Evolutionary conservation across 352 stramenopile species (phyloP).

Genomic region (Pythium grandisporangium): DNA sequence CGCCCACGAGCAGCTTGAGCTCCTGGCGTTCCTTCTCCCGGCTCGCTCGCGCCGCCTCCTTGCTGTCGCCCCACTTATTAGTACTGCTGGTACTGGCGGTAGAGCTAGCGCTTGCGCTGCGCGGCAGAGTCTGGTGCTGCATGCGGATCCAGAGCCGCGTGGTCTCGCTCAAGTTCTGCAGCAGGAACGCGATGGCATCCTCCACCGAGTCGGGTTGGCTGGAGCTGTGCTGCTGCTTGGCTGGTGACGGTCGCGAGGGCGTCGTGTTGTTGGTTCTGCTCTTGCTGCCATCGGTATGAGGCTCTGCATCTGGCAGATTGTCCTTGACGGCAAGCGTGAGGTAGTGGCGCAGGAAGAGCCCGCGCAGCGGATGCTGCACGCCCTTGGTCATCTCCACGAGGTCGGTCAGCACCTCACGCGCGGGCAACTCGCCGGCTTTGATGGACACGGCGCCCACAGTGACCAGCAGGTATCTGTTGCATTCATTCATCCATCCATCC

Average conservation of each 20-base stretch:
- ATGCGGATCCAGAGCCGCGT: constrained; percentile 99
- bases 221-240: too few relatives aligned
- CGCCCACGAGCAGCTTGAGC: constrained; percentile 95
- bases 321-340: constrained; percentile 89
- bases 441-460: constrained; percentile 96
- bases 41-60: constrained; percentile 73
- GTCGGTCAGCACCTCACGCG: constrained; percentile 93
- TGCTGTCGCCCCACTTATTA: constrained; percentile 42
- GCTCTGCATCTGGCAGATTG: constrained; percentile 89
- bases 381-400: constrained; percentile 98
- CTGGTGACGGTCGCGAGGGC: too few relatives aligned
- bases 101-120: too few relatives aligned
- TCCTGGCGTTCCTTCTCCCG: constrained; percentile 88
- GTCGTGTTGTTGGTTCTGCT: too few relatives aligned
- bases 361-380: constrained; percentile 97
- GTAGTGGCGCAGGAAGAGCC: constrained; percentile 98
- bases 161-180: constrained; percentile 97
- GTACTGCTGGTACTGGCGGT: too few relatives aligned
- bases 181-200: constrained; percentile 94
- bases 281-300: constrained; percentile 58
- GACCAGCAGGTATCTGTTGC: constrained; percentile 94
- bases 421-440: constrained; percentile 53
- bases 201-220: too few relatives aligned
- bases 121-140: constrained; percentile 90
- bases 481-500: too few relatives aligned